Conservation (phyloP, 805 yeast species). For the Nakazawaea ambrosiae region DNA sequence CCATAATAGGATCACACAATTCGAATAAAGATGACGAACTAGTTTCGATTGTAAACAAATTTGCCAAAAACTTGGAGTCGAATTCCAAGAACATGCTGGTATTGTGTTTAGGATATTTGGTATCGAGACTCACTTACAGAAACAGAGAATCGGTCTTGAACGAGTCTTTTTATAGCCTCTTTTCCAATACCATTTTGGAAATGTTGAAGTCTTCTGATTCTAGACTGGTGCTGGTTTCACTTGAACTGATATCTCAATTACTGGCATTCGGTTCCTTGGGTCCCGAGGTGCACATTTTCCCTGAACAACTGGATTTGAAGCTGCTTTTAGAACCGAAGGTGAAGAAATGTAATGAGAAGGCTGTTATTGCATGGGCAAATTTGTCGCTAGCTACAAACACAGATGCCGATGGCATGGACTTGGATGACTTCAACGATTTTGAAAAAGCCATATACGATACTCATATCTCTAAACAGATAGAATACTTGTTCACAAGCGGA, state of each 20-base stretch:
- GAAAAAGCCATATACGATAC: constrained; percentile 47
- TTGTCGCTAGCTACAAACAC: constrained; percentile 32
- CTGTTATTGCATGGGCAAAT: constrained; percentile 50
- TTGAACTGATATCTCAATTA: constrained; percentile 37
- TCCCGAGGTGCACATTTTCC: constrained; percentile 21
- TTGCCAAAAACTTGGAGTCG: constrained; percentile 9
- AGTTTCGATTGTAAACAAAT: constrained; percentile 4
- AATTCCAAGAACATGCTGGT: constrained; percentile 14
- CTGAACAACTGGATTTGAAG: constrained; percentile 3
- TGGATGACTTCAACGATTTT: constrained; percentile 21
- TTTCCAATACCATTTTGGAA: constrained; percentile 12
- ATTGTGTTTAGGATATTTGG: constrained; percentile 34
- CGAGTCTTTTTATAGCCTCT: constrained; percentile 9
- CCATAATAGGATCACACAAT: constrained; percentile 34
- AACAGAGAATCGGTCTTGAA: constrained; percentile 18
- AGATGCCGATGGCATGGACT: constrained; percentile 15
- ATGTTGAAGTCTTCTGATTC: constrained; percentile 18
- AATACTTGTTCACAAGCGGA: constrained; percentile 70
- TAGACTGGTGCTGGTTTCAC: constrained; percentile 19
- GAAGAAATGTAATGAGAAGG: constrained; percentile 51
- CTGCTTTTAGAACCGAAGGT: constrained; percentile 30
- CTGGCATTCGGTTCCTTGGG: constrained; percentile 40
- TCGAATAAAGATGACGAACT: constrained; percentile 13
- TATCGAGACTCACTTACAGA: constrained; percentile 38
- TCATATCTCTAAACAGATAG: constrained; percentile 65